Evolutionary conservation across 2,329 filamentous ascomycete species (phyloP).

Genomic region (Colletotrichum lindemuthianum): DNA sequence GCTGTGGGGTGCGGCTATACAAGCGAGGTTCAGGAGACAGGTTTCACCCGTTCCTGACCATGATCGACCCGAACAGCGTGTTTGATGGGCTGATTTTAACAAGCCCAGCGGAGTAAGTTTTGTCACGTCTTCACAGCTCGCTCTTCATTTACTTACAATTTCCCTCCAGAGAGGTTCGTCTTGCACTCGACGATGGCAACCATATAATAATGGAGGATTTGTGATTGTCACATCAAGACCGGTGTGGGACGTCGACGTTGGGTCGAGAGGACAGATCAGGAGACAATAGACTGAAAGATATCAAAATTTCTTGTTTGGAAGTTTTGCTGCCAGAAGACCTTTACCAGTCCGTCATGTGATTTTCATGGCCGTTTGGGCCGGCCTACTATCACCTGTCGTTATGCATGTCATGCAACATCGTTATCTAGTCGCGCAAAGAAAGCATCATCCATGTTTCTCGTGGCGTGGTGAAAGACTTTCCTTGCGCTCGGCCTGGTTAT

Average conservation of each 20-base stretch:
- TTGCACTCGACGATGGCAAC: not conserved
- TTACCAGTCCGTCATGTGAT: accelerated
- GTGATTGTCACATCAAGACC: not conserved
- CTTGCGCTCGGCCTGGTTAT: too few species aligned
- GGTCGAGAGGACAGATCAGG: not conserved
- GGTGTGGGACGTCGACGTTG: not conserved
- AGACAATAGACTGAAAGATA: not conserved
- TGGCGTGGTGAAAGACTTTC: too few species aligned
- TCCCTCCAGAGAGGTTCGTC: not conserved
- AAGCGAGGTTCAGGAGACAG: slow-evolving; percentile 7
- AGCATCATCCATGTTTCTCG: too few species aligned
- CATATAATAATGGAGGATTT: not conserved
- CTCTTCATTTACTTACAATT: not conserved
- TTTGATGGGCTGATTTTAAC: not conserved
- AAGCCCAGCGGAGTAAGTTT: not conserved
- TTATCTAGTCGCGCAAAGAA: too few species aligned
- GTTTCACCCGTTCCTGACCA: slow-evolving; percentile 4
- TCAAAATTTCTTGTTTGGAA: not conserved
- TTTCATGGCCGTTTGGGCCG: too few species aligned
- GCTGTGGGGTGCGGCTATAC: not conserved
- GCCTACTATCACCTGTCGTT: too few species aligned
- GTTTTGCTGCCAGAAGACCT: too few species aligned
- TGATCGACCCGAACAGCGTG: not conserved
- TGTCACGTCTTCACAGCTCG: not conserved
- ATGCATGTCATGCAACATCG: too few species aligned